Evolutionary conservation across 345 rosid genomes (phyloP).

Genomic region (Atalantia buxifolia): DNA sequence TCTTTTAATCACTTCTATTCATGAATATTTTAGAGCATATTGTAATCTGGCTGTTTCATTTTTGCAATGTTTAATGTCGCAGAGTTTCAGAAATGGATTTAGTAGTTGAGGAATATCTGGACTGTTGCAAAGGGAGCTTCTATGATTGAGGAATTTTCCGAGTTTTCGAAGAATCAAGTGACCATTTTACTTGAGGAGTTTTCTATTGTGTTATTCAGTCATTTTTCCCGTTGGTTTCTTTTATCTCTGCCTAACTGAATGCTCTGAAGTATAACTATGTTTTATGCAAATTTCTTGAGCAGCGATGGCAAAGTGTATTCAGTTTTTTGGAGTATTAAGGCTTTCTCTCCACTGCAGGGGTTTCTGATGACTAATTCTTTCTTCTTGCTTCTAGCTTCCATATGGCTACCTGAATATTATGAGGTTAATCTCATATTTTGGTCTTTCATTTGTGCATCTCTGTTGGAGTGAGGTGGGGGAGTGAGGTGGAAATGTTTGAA

Average conservation of each 20-base stretch:
- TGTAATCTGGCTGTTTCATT: too few species aligned
- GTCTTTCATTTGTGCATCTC: background rate
- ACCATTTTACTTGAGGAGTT: background rate
- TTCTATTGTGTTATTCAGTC: background rate
- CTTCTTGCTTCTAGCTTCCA: too few species aligned
- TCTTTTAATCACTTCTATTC: too few species aligned
- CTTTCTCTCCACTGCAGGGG: too few species aligned
- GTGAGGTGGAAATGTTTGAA: background rate
- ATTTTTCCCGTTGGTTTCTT: background rate
- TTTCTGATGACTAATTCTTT: too few species aligned
- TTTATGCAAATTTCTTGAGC: too few species aligned
- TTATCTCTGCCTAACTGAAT: background rate
- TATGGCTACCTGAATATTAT: too few species aligned
- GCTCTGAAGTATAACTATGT: background rate
- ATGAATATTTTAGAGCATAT: too few species aligned
- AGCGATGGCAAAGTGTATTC: too few species aligned
- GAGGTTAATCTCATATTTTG: too few species aligned
- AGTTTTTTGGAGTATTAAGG: background rate
- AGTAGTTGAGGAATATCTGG: background rate
- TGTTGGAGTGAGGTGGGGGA: background rate
- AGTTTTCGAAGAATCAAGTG: background rate
- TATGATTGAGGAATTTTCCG: background rate
- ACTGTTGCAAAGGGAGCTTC: background rate
- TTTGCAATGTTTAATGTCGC: too few species aligned
- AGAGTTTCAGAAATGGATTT: too few species aligned